Conservation (phyloP, 768 basidiomycete species). For the Mycena albidolilacea region DNA sequence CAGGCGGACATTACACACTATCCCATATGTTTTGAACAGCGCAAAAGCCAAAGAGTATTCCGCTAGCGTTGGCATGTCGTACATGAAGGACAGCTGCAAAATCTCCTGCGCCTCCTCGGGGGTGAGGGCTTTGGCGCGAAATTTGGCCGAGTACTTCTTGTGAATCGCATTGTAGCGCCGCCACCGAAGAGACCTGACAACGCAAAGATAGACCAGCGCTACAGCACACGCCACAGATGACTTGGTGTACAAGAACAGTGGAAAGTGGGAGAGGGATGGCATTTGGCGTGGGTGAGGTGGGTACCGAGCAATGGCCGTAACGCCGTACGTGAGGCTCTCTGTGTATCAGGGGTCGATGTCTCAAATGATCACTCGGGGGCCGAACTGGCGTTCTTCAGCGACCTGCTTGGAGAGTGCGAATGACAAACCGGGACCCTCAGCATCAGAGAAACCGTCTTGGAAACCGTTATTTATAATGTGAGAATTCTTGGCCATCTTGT, state of each 20-base stretch:
- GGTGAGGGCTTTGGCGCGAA: slow-evolving; percentile 51
- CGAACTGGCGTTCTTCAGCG: no score
- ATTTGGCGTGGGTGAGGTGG: background rate
- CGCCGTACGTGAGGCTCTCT: no score
- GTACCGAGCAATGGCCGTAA: no score
- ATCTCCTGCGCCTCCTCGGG: slow-evolving; percentile 64
- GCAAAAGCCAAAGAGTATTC: slow-evolving; percentile 62
- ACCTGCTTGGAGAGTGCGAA: no score
- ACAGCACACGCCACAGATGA: slow-evolving; percentile 19
- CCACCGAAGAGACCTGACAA: slow-evolving; percentile 59
- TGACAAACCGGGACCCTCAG: no score
- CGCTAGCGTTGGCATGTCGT: slow-evolving; percentile 63
- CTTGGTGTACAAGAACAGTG: slow-evolving; percentile 3
- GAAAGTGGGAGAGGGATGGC: background rate
- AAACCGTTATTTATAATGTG: no score
- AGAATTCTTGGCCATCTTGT: no score
- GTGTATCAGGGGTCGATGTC: no score
- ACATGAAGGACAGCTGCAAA: slow-evolving; percentile 49
- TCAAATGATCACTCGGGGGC: no score
- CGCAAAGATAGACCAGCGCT: slow-evolving; percentile 36
- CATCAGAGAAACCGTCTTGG: no score
- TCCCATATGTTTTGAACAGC: slow-evolving; percentile 67
- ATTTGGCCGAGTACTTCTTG: slow-evolving; percentile 54
- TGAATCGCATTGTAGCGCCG: slow-evolving; percentile 59
- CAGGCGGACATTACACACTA: slow-evolving; percentile 51